Conservation (phyloP, 352 stramenopile species). For the Phytopythium kandeliae region DNA sequence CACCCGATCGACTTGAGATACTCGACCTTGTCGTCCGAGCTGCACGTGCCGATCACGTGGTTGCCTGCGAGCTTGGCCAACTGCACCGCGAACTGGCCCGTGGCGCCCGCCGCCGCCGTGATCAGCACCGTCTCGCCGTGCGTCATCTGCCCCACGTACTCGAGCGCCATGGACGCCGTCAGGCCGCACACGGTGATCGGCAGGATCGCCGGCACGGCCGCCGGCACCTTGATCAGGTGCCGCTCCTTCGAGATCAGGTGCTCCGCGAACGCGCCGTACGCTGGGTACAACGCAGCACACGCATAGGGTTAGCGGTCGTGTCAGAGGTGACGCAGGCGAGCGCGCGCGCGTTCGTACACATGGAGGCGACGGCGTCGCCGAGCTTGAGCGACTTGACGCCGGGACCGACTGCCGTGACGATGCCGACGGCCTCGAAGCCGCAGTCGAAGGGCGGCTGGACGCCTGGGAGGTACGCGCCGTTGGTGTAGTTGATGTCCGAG, state of each 20-base stretch:
- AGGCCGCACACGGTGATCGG: slow-evolving; percentile 34
- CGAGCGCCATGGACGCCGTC: slow-evolving; percentile 35
- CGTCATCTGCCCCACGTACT: slow-evolving; percentile 37
- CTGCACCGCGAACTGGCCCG: slow-evolving; percentile 66
- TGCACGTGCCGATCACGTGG: slow-evolving; percentile 46
- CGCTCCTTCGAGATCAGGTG: neutral
- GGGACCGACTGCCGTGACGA: too few species aligned
- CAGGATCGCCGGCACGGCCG: slow-evolving; percentile 18
- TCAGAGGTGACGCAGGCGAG: too few species aligned
- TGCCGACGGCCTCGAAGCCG: slow-evolving; percentile 13
- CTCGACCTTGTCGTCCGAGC: slow-evolving; percentile 67
- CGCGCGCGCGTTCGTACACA: neutral
- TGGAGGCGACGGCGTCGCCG: slow-evolving; percentile 1
- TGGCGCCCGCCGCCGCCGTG: slow-evolving; percentile 44
- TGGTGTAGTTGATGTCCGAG: slow-evolving; percentile 28
- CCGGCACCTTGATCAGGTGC: slow-evolving; percentile 16
- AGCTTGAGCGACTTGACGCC: neutral
- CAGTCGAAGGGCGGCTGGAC: slow-evolving; percentile 15
- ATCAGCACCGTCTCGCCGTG: slow-evolving; percentile 36
- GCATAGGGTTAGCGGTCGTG: too few species aligned
- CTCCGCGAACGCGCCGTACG: slow-evolving; percentile 4
- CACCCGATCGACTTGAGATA: slow-evolving; percentile 43
- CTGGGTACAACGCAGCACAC: too few species aligned
- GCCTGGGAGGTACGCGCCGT: slow-evolving; percentile 13
- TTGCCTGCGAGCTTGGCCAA: slow-evolving; percentile 67